Evolutionary conservation across 257 asterid species (phyloP).

Genomic region (Ilex aquifolium): DNA sequence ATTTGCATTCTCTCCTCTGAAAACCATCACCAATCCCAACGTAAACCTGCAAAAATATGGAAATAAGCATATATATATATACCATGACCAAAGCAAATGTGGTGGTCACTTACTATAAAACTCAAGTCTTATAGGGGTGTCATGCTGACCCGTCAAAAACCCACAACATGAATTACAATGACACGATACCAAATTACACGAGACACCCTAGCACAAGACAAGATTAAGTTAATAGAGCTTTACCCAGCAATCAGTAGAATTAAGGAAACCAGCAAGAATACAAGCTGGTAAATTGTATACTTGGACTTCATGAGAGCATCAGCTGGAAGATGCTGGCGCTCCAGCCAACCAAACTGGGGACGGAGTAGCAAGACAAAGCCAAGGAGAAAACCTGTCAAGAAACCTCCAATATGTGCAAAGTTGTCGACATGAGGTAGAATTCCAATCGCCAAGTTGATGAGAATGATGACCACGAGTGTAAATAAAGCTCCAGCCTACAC

Average conservation of each 20-base stretch:
- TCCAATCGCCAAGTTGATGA: slow-evolving; percentile 70
- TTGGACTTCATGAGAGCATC: slow-evolving; percentile 62
- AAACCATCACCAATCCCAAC: slow-evolving; percentile 63
- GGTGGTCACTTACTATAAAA: no score
- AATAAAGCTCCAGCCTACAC: slow-evolving; percentile 76
- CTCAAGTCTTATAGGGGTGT: no score
- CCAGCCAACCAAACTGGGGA: slow-evolving; percentile 83
- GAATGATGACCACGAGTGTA: slow-evolving; percentile 62
- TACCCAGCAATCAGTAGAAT: slow-evolving; percentile 61
- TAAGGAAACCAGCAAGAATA: slow-evolving; percentile 39
- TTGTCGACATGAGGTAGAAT: slow-evolving; percentile 86
- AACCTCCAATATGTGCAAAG: slow-evolving; percentile 91
- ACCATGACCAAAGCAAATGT: no score
- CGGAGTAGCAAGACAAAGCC: slow-evolving; percentile 69
- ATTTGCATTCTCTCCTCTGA: slow-evolving; percentile 67
- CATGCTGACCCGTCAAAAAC: no score
- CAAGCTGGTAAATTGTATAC: slow-evolving; percentile 52
- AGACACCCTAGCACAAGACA: no score
- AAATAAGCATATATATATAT: background rate
- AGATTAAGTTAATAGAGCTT: slow-evolving; percentile 11
- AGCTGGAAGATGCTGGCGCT: slow-evolving; percentile 46
- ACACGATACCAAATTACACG: no score
- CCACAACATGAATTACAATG: no score
- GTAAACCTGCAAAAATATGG: slow-evolving; percentile 37
- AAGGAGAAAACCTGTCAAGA: slow-evolving; percentile 68